phyloP scores from a whole-genome alignment of 2,329 filamentous ascomycete species.

The Penicillium palitans region DNA sequence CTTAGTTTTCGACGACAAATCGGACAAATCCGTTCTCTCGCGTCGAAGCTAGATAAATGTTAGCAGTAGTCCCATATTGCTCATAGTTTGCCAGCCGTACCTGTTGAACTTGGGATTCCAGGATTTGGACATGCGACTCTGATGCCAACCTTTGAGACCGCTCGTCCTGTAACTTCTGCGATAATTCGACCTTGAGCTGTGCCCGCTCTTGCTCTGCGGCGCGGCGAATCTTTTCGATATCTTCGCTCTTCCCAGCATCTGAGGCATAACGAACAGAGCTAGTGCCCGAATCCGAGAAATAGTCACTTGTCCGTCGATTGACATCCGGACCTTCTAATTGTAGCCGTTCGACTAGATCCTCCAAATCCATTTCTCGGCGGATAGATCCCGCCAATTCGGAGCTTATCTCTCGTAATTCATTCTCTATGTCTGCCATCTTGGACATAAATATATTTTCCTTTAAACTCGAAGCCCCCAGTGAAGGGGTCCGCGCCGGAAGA shows the following conservation, averaged over 20 bases:
- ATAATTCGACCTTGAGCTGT: conserved; percentile 78
- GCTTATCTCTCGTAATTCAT: conserved; percentile 90
- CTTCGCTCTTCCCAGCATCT: conserved; percentile 61
- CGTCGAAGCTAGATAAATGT: conserved; percentile 38
- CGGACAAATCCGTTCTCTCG: conserved; percentile 55
- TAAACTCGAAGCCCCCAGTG: conserved; percentile 48
- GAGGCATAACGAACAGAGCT: conserved; percentile 76
- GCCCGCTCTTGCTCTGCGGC: conserved; percentile 89
- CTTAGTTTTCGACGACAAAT: conserved; percentile 60
- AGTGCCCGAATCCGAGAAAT: conserved; percentile 94
- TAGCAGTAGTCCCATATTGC: background rate
- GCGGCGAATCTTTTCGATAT: conserved; percentile 79
- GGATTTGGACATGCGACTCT: conserved; percentile 78
- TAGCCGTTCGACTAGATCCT: conserved; percentile 86
- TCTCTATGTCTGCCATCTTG: conserved; percentile 84
- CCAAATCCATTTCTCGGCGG: conserved; percentile 90
- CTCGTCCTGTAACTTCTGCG: conserved; percentile 84
- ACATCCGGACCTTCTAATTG: conserved; percentile 69
- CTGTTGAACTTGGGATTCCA: conserved; percentile 76
- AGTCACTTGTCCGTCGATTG: conserved; percentile 85
- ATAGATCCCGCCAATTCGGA: conserved; percentile 90
- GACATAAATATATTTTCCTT: conserved; percentile 50
- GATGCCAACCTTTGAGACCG: conserved; percentile 71
- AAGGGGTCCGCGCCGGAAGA: conserved; percentile 40
- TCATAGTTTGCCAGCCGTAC: conserved; percentile 36